Conservation (phyloP, 2,329 filamentous ascomycete species). For the Xylariomycetidae sp. region DNA sequence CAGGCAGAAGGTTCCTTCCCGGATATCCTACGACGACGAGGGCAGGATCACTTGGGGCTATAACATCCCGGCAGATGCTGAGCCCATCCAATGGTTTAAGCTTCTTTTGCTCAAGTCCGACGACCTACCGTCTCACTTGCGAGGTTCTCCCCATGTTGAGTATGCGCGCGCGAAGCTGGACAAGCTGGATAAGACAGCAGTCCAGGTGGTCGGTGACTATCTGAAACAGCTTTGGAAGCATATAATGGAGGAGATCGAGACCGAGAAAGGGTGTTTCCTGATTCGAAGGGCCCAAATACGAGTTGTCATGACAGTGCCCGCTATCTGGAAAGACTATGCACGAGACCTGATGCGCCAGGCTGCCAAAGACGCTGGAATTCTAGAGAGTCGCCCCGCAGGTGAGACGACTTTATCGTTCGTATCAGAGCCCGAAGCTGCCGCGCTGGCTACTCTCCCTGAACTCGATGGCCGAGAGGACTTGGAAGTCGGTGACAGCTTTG, state of each 20-base stretch:
- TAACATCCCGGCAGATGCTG: constrained; percentile 8
- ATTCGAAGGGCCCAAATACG: constrained; percentile 11
- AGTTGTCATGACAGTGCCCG: constrained; percentile 21
- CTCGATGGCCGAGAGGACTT: constrained; percentile 3
- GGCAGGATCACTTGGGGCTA: constrained; percentile 18
- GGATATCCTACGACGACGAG: constrained; percentile 13
- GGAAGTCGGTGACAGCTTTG: constrained; percentile 8
- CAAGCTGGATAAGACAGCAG: constrained; percentile 12
- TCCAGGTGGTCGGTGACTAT: constrained; percentile 19
- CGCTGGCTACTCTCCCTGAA: constrained; percentile 12
- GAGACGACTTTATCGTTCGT: constrained; percentile 16
- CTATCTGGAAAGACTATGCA: constrained; percentile 21
- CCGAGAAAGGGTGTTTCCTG: constrained; percentile 5
- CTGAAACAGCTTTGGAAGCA: constrained; percentile 20
- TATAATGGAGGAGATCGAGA: constrained; percentile 10
- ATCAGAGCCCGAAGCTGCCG: constrained; percentile 22
- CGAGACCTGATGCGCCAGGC: constrained; percentile 14
- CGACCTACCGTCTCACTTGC: constrained; percentile 11
- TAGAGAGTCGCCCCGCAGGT: constrained; percentile 7
- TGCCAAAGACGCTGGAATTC: constrained; percentile 14
- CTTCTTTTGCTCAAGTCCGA: constrained; percentile 15
- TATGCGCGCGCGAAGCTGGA: constrained; percentile 6
- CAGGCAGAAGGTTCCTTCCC: constrained; percentile 17
- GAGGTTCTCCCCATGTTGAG: constrained; percentile 9
- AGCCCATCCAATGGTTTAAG: constrained; percentile 23